phyloP scores from a whole-genome alignment of 768 basidiomycete genomes.

The Antrodiella citrinella region DNA sequence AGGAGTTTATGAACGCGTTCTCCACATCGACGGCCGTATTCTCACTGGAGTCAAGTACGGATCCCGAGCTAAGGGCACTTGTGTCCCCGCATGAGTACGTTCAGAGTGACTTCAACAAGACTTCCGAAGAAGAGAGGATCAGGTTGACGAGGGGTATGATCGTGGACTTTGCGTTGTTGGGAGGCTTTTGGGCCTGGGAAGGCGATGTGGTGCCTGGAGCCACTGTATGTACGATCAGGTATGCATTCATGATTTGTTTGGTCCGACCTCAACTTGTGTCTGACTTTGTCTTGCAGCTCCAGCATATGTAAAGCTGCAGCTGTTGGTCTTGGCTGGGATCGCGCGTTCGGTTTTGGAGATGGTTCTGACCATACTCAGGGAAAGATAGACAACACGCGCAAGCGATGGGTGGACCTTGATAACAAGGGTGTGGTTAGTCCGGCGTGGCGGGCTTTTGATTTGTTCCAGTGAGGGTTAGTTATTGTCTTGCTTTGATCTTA shows the following conservation, averaged over 20 bases:
- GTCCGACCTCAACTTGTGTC: background rate
- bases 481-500: background rate
- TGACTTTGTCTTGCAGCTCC: conserved; percentile 33
- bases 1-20: conserved; percentile 35
- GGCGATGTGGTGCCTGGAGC: conserved; percentile 41
- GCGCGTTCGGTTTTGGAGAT: conserved; percentile 49
- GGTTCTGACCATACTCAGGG: conserved; percentile 28
- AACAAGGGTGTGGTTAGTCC: conserved; percentile 46
- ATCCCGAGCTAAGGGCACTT: conserved; percentile 35
- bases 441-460: conserved; percentile 50
- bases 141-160: conserved; percentile 55
- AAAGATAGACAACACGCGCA: conserved; percentile 33
- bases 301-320: conserved; percentile 53
- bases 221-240: conserved; percentile 54
- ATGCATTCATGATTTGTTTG: background rate
- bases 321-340: conserved; percentile 55
- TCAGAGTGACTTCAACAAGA: conserved; percentile 40
- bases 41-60: conserved; percentile 35
- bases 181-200: conserved; percentile 48
- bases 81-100: conserved; percentile 47
- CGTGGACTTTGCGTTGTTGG: conserved; percentile 60
- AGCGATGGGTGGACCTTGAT: conserved; percentile 64
- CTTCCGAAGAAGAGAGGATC: conserved; percentile 33
- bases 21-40: conserved; percentile 29
- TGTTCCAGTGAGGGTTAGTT: conserved; percentile 27